Conservation (phyloP, 73 alveolate species). For the Strombidium stylifer region DNA sequence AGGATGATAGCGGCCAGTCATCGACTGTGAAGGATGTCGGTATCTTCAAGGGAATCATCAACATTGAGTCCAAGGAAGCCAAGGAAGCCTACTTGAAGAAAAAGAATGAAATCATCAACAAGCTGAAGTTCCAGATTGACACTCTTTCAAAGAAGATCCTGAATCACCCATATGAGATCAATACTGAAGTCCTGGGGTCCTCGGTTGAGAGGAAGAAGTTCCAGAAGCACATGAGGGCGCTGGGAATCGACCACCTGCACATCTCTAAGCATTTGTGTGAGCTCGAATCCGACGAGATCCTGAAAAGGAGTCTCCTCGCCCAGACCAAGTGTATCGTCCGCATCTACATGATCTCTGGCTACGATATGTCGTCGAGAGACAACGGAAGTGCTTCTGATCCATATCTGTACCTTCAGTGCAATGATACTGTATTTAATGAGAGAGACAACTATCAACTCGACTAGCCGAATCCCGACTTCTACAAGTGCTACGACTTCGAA, state of each 20-base stretch:
- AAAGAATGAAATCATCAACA: not conserved
- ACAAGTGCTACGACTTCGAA: constrained; percentile 56
- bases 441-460: constrained; percentile 61
- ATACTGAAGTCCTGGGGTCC: not conserved
- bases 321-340: constrained; percentile 64
- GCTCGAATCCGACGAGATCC: not conserved
- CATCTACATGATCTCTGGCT: constrained; percentile 70
- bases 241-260: not conserved
- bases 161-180: not conserved
- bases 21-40: constrained; percentile 11
- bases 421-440: constrained; percentile 69
- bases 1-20: constrained; percentile 19
- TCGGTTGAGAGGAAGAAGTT: constrained; percentile 3
- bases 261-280: not conserved
- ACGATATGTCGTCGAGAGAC: constrained; percentile 84
- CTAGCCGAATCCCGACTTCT: constrained; percentile 79
- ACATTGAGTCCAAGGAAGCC: constrained; percentile 2
- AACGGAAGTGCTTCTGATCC: constrained; percentile 88
- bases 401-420: constrained; percentile 75
- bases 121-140: not conserved
- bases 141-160: not conserved
- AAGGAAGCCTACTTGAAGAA: not conserved
- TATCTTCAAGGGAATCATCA: constrained; percentile 28
- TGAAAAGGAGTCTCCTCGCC: constrained; percentile 31
- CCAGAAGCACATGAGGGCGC: not conserved